Conservation (phyloP, 164 flowering plant genomes). For the Buxus sempervirens region DNA sequence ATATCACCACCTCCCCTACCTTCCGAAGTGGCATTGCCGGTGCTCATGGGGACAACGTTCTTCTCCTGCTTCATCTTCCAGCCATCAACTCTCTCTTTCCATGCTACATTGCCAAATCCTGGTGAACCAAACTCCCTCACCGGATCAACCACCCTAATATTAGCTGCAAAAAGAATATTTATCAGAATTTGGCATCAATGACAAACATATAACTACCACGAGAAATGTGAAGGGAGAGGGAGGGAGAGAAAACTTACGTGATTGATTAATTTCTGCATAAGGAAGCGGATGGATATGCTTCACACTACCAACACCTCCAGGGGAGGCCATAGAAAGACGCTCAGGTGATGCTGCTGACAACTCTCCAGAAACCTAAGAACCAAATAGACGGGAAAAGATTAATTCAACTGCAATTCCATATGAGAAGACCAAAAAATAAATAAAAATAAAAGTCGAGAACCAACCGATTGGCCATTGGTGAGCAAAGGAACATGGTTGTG, state of each 20-base stretch:
- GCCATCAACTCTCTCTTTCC: constrained; percentile 86
- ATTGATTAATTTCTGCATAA: constrained; percentile 34
- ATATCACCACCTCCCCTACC: constrained; percentile 27
- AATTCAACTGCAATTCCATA: too few species aligned
- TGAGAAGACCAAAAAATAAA: background rate
- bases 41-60: constrained; percentile 58
- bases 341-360: constrained; percentile 73
- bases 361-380: constrained; percentile 61
- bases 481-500: constrained; percentile 55
- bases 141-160: constrained; percentile 51
- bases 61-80: constrained; percentile 83
- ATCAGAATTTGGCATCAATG: too few species aligned
- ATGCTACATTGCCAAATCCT: constrained; percentile 67
- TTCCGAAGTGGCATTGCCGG: constrained; percentile 40
- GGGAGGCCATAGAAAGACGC: constrained; percentile 58
- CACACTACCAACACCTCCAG: constrained; percentile 37
- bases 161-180: constrained; percentile 33
- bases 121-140: constrained; percentile 62
- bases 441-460: constrained; percentile 5
- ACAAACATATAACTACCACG: too few species aligned
- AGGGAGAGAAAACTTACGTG: constrained; percentile 20
- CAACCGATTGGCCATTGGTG: constrained; percentile 55
- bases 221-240: too few species aligned
- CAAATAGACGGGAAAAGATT: too few species aligned
- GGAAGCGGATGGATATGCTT: constrained; percentile 34